Conservation (phyloP, 306 rosid genomes). For the Myrica gale region DNA sequence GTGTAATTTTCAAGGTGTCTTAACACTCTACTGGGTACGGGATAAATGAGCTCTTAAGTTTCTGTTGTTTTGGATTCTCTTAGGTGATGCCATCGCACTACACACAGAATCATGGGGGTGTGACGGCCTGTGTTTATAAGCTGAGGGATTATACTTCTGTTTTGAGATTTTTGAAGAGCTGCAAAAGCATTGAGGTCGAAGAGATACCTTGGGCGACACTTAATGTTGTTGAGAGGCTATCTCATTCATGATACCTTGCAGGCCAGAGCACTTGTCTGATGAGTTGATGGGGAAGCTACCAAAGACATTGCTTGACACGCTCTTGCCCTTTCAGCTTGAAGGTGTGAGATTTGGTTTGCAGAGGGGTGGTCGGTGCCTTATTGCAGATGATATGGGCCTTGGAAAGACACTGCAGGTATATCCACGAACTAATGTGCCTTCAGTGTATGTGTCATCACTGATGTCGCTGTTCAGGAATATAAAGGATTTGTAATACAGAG, state of each 20-base stretch:
- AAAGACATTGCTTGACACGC: conserved; percentile 37
- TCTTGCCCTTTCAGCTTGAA: conserved; percentile 84
- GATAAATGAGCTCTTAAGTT: not conserved
- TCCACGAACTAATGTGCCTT: conserved; percentile 4
- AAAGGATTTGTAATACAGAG: not conserved
- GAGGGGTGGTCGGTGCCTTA: conserved; percentile 91
- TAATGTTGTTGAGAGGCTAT: conserved; percentile 66
- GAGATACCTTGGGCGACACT: conserved; percentile 85
- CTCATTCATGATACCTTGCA: conserved; percentile 61
- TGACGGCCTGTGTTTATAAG: conserved; percentile 64
- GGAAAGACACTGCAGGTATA: conserved; percentile 92
- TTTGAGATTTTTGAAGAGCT: conserved; percentile 55
- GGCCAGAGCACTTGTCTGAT: conserved; percentile 71
- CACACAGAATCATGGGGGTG: conserved; percentile 68
- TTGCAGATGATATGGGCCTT: conserved; percentile 95
- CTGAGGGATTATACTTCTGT: conserved; percentile 51
- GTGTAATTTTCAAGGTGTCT: not conserved
- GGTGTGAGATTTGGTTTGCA: conserved; percentile 75
- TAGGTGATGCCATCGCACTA: conserved; percentile 73
- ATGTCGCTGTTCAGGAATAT: not conserved
- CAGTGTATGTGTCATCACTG: not conserved
- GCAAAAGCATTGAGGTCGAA: conserved; percentile 49
- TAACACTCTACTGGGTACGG: not conserved
- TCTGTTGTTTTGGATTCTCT: not conserved
- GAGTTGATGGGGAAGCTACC: conserved; percentile 63